Conservation (phyloP, 2,329 filamentous ascomycete species). For the Mollisia scopiformis region DNA sequence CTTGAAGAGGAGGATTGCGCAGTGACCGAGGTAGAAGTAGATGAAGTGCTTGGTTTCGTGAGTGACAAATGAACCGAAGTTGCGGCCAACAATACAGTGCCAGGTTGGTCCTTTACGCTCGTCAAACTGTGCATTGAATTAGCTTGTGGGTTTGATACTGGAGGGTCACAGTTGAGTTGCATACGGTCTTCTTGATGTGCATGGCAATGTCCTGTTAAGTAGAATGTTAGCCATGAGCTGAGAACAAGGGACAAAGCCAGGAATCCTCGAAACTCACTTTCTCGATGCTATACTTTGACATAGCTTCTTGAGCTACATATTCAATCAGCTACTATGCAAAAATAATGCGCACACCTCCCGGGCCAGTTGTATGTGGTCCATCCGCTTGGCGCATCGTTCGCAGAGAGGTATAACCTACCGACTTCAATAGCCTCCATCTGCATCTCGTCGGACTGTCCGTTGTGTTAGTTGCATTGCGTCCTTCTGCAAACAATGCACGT, state of each 20-base stretch:
- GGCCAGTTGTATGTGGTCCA: neutral
- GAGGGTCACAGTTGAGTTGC: neutral
- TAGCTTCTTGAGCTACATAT: slow-evolving; percentile 66
- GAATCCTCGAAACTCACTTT: slow-evolving; percentile 53
- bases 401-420: slow-evolving; percentile 68
- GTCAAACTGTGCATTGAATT: slow-evolving; percentile 71
- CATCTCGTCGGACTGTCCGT: slow-evolving; percentile 87
- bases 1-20: slow-evolving; percentile 98
- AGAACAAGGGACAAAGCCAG: neutral
- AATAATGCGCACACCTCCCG: neutral
- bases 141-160: slow-evolving; percentile 6
- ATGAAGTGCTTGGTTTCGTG: slow-evolving; percentile 99
- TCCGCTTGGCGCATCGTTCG: neutral
- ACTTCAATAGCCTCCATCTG: slow-evolving; percentile 94
- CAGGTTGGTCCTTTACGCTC: slow-evolving; percentile 96
- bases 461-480: slow-evolving; percentile 21
- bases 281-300: slow-evolving; percentile 73
- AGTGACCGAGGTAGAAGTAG: slow-evolving; percentile 99
- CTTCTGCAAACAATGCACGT: neutral
- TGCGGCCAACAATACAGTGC: slow-evolving; percentile 98
- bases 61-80: slow-evolving; percentile 99
- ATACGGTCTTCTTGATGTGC: slow-evolving; percentile 90
- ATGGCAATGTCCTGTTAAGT: slow-evolving; percentile 83
- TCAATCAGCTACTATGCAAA: slow-evolving; percentile 30
- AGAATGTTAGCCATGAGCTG: slow-evolving; percentile 20